These are phyloP conservation scores for Yamadazyma scolyti DNA, from an alignment of 805 yeast genomes.

Conservation along the genomic window DNA sequence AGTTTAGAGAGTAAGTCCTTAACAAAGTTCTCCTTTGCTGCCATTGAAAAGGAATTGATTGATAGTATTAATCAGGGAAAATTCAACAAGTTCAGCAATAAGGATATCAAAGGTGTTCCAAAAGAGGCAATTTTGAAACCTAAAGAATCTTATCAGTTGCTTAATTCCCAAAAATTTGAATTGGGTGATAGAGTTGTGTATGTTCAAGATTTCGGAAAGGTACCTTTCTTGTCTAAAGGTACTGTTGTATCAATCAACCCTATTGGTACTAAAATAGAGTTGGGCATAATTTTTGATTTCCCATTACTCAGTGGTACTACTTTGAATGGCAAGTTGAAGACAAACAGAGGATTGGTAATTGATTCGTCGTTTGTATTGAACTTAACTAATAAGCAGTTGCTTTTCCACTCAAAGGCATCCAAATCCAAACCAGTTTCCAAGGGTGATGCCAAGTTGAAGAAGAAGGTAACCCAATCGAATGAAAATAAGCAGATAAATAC, in stretches of 20 bases:
- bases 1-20: conserved; percentile 76
- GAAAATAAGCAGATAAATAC: conserved; percentile 17
- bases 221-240: conserved; percentile 83
- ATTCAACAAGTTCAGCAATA: conserved; percentile 40
- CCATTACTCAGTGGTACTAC: conserved; percentile 80
- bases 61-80: conserved; percentile 43
- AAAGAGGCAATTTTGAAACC: conserved; percentile 79
- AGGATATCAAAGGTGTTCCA: conserved; percentile 78
- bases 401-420: conserved; percentile 70
- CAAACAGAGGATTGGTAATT: conserved; percentile 80
- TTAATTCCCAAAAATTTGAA: conserved; percentile 71
- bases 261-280: conserved; percentile 57
- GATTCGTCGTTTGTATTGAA: conserved; percentile 82
- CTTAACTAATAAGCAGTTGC: conserved; percentile 67
- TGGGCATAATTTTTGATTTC: conserved; percentile 80
- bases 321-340: conserved; percentile 69
- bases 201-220: conserved; percentile 83
- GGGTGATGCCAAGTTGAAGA: conserved; percentile 11
- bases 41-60: conserved; percentile 59
- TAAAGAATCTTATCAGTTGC: conserved; percentile 60
- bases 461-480: conserved; percentile 13
- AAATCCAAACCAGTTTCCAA: conserved; percentile 16
- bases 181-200: conserved; percentile 90
- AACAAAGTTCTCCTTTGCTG: conserved; percentile 58
- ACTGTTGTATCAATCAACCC: conserved; percentile 70